Evolutionary conservation across 352 stramenopile genomes (phyloP).

Genomic region (Lagenidium sp.): DNA sequence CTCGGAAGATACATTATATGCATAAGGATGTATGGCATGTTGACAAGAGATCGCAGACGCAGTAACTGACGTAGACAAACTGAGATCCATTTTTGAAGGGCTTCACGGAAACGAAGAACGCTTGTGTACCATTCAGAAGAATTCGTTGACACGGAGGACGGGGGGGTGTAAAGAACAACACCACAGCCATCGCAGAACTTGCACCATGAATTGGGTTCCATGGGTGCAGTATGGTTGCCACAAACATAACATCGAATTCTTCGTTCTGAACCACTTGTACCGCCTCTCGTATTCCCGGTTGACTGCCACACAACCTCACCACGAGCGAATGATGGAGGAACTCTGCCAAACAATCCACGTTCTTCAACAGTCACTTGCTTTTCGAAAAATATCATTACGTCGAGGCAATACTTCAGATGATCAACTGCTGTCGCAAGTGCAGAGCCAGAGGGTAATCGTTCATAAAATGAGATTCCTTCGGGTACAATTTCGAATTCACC

Average conservation of each 20-base stretch:
- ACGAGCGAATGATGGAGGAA: slow-evolving; percentile 70
- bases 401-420: slow-evolving; percentile 73
- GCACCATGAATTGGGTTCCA: slow-evolving; percentile 64
- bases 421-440: slow-evolving; percentile 51
- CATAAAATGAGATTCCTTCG: slow-evolving; percentile 62
- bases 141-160: slow-evolving; percentile 67
- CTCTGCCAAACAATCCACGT: slow-evolving; percentile 48
- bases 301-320: slow-evolving; percentile 68
- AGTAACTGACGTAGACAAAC: slow-evolving; percentile 53
- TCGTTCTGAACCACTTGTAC: slow-evolving; percentile 36
- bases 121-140: slow-evolving; percentile 77
- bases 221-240: slow-evolving; percentile 43
- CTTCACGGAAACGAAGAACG: slow-evolving; percentile 60
- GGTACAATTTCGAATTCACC: slow-evolving; percentile 50
- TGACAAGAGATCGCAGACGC: slow-evolving; percentile 47
- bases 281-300: slow-evolving; percentile 17
- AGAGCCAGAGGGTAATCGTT: slow-evolving; percentile 35
- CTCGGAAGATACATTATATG: slow-evolving; percentile 80
- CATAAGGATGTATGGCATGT: slow-evolving; percentile 81
- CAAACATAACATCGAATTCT: slow-evolving; percentile 69
- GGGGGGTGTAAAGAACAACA: slow-evolving; percentile 65
- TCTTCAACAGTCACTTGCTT: slow-evolving; percentile 76
- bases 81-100: slow-evolving; percentile 78
- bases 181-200: slow-evolving; percentile 69
- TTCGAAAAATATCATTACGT: slow-evolving; percentile 83